Conservation (phyloP, 306 rosid genomes). For the Sphenostylis stenocarpa region DNA sequence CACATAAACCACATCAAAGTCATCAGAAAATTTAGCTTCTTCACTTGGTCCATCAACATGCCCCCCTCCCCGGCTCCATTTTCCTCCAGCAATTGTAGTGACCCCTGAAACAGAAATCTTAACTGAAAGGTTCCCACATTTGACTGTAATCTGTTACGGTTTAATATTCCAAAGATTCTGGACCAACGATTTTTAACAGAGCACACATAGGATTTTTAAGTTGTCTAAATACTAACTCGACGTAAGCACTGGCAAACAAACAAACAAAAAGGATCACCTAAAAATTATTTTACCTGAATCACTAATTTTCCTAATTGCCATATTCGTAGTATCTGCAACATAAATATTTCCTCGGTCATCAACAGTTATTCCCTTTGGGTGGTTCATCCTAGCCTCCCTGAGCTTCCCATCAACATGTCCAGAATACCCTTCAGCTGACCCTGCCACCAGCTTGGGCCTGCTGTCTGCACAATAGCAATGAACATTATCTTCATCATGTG, state of each 20-base stretch:
- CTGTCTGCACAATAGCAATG: conserved; percentile 62
- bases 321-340: conserved; percentile 81
- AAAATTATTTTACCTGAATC: conserved; percentile 60
- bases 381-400: conserved; percentile 88
- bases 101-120: conserved; percentile 59
- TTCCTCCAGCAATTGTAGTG: conserved; percentile 95
- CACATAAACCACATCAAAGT: conserved; percentile 85
- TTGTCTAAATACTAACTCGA: neutral
- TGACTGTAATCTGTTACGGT: neutral
- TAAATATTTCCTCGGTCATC: conserved; percentile 93
- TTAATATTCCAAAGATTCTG: conserved; percentile 3
- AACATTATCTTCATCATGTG: conserved; percentile 16
- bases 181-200: neutral
- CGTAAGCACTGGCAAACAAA: neutral
- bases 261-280: neutral
- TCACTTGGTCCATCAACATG: conserved; percentile 94
- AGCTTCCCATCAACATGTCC: conserved; percentile 88
- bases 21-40: conserved; percentile 88
- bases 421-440: conserved; percentile 81
- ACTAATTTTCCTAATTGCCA: conserved; percentile 92
- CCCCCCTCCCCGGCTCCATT: conserved; percentile 70
- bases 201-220: neutral
- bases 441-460: conserved; percentile 80
- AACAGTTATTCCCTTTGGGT: conserved; percentile 83
- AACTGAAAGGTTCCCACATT: conserved; percentile 15